Conservation (phyloP, 2,329 filamentous ascomycete species). For the Colletotrichum camelliae region DNA sequence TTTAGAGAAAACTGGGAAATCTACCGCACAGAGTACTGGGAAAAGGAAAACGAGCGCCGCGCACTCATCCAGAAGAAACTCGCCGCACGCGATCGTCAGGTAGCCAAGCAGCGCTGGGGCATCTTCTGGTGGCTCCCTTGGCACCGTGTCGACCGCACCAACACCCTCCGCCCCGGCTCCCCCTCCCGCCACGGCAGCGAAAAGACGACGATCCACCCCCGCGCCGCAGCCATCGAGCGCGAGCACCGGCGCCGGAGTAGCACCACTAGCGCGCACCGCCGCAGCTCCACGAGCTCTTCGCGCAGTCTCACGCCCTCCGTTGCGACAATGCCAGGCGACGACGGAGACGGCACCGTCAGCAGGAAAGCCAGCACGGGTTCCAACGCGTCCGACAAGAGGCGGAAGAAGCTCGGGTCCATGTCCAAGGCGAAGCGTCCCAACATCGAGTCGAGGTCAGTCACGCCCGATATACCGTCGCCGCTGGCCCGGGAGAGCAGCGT, state of each 20-base stretch:
- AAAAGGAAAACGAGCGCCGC: slow-evolving; percentile 90
- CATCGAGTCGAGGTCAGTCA: slow-evolving; percentile 57
- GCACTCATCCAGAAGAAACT: slow-evolving; percentile 74
- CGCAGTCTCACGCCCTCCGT: slow-evolving; percentile 58
- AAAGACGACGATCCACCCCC: slow-evolving; percentile 41
- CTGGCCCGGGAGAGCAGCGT: slow-evolving; percentile 54
- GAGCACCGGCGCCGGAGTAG: slow-evolving; percentile 54
- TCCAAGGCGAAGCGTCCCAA: slow-evolving; percentile 48
- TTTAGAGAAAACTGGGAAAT: slow-evolving; percentile 98
- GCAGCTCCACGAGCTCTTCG: slow-evolving; percentile 57
- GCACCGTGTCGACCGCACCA: slow-evolving; percentile 42
- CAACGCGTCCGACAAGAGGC: slow-evolving; percentile 53
- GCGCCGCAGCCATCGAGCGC: slow-evolving; percentile 47
- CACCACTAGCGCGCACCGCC: slow-evolving; percentile 49
- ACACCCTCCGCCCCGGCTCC: slow-evolving; percentile 13
- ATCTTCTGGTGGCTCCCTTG: slow-evolving; percentile 90
- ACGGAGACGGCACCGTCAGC: slow-evolving; percentile 39
- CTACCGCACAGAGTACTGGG: slow-evolving; percentile 95
- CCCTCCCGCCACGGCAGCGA: slow-evolving; percentile 40
- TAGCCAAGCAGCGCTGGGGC: slow-evolving; percentile 71
- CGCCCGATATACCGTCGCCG: slow-evolving; percentile 60
- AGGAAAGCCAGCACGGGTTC: slow-evolving; percentile 55
- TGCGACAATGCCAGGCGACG: slow-evolving; percentile 25
- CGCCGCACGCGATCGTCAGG: slow-evolving; percentile 68
- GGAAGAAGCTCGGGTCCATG: slow-evolving; percentile 50